These are phyloP conservation scores for Marchantia paleacea DNA, from an alignment of 225 moss, liverwort and hornwort species.

Conservation along the genomic window DNA sequence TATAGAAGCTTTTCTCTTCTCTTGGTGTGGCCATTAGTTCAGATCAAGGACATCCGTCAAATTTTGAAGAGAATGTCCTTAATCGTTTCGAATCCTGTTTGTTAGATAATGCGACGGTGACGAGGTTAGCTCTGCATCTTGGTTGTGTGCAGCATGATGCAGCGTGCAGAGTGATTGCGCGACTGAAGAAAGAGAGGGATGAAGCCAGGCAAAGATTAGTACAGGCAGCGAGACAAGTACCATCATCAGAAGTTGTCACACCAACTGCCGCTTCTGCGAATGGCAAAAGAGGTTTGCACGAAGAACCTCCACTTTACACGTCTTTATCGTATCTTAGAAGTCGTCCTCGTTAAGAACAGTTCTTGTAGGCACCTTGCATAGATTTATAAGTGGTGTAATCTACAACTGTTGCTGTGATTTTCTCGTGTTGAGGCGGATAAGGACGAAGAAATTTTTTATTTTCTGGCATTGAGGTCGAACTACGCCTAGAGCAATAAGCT, in stretches of 20 bases:
- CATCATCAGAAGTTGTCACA: slow-evolving; percentile 30
- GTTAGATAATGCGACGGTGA: background rate
- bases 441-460: no score
- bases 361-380: no score
- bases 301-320: background rate
- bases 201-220: slow-evolving; percentile 74
- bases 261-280: slow-evolving; percentile 45
- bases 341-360: background rate
- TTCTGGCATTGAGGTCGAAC: no score
- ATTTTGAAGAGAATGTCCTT: background rate
- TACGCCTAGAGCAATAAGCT: no score
- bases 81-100: background rate
- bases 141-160: slow-evolving; percentile 74
- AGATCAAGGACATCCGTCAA: background rate
- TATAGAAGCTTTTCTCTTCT: background rate
- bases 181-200: slow-evolving; percentile 89
- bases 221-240: slow-evolving; percentile 61
- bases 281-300: slow-evolving; percentile 53
- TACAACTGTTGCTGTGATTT: no score
- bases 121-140: background rate
- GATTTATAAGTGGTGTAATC: no score
- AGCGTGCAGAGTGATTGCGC: slow-evolving; percentile 96
- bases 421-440: no score
- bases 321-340: background rate
- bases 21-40: background rate